Base-by-base conservation (phyloP, 345 rosid genomes). In the Balakata baccata region DNA sequence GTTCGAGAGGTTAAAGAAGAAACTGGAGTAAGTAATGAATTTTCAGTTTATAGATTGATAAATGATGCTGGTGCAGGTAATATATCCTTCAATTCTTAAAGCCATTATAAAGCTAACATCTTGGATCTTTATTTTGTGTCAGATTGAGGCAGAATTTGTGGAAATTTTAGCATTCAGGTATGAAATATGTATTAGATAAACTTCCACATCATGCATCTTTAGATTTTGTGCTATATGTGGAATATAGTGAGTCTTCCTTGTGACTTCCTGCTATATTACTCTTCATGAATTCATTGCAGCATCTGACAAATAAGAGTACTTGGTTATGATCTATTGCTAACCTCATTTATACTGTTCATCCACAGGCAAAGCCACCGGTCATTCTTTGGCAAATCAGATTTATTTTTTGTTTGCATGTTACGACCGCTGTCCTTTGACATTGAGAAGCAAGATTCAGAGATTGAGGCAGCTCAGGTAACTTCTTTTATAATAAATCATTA, bases 1-100 rank as follows among this genome's bases (percentile, higher is more conserved):
- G 69, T 85, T 8, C 82, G 97, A 81, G 98, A 92, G 81, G 97
- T 90, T 29, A 80, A 87, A 75, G 98, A 94, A 92, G 98, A 91
- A 77, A 92, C 96, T 0, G 90, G 89, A 78, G 98, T 92, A 81
- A 81, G 94, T 78, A 10, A 61, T 17, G 65, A 45, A 17, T 72
- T 50, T 16, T 16, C 12, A 22, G 1, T 53, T 66, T 61, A 2
- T 74, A 63, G 29, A 49, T 60, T 16, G 8, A 41, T 29, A 53
- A 46, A 20, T 20, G 51, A 23, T 23, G 7, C 0, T 46, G 8
- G 18, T 17, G 11, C 7, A 23, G 5, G 1, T 58, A 11, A 22
- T 20, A 5, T 5, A 14, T 22, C 9, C 7, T 56, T 38, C n/a
- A 7, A 7, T 18, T 29, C 12, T 74, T 7, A 13, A 52, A 34